These are phyloP conservation scores for Cenchrus purpureus DNA, from an alignment of 176 grass and related monocot species.

Conservation along the genomic window DNA sequence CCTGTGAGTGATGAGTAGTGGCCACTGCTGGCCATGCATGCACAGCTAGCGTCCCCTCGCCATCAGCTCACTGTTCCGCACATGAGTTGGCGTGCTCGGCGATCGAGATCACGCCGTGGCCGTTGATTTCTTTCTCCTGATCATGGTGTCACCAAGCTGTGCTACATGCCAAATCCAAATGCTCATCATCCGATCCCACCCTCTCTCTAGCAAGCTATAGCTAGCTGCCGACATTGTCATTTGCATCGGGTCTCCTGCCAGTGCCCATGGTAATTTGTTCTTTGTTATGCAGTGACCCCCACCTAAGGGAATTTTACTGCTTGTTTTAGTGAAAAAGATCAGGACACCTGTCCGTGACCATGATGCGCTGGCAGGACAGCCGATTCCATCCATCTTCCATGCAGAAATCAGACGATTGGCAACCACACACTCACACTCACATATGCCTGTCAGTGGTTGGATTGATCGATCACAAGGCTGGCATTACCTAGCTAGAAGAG, in stretches of 20 bases:
- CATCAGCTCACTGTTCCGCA: background rate
- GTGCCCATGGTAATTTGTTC: background rate
- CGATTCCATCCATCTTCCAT: background rate
- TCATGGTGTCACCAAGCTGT: background rate
- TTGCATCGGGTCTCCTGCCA: background rate
- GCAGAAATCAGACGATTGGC: background rate
- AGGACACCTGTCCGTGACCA: background rate
- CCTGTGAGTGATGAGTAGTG: background rate
- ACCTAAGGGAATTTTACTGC: no score
- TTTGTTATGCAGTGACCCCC: background rate
- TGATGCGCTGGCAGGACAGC: background rate
- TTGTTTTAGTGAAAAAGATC: background rate
- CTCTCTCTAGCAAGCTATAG: background rate
- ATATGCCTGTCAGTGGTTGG: background rate
- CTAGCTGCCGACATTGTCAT: background rate
- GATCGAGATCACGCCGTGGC: background rate
- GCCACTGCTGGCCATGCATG: background rate
- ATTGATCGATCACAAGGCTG: background rate
- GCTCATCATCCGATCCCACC: background rate
- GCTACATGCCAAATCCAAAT: background rate
- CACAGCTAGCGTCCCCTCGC: background rate
- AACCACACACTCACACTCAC: no score
- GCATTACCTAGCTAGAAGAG: background rate
- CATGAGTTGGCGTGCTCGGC: constrained; percentile 21
- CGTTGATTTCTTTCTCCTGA: background rate